Evolutionary conservation across 495 filamentous ascomycete species (phyloP).

Genomic region (Ascodesmis nigricans): DNA sequence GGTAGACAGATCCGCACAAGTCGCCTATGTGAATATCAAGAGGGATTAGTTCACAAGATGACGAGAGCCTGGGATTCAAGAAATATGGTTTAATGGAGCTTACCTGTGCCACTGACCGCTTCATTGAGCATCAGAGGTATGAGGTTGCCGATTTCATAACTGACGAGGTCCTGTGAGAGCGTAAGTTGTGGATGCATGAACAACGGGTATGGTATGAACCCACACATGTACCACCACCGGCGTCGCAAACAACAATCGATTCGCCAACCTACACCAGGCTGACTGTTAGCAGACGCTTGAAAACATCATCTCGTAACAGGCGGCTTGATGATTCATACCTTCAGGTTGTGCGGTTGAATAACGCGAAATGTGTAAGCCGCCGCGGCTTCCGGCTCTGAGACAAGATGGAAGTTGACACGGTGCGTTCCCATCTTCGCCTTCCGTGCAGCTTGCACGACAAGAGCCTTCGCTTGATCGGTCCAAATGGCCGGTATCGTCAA

Average conservation of each 20-base stretch:
- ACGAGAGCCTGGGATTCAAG: no score
- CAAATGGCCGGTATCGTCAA: conserved; percentile 39
- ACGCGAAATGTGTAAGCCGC: conserved; percentile 49
- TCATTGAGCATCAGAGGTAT: conserved; percentile 30
- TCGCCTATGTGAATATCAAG: conserved; percentile 18
- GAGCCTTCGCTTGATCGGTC: conserved; percentile 51
- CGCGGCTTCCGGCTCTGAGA: conserved; percentile 56
- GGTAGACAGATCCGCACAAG: conserved; percentile 4
- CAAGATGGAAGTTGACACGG: conserved; percentile 35
- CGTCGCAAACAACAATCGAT: conserved; percentile 31
- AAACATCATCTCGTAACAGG: not conserved
- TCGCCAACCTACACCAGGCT: conserved; percentile 1
- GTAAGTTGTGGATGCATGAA: no score
- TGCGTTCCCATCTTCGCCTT: conserved; percentile 29
- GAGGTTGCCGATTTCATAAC: conserved; percentile 31
- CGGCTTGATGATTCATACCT: conserved; percentile 10
- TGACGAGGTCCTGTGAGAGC: conserved; percentile 24
- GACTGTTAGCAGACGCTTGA: not conserved
- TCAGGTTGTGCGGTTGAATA: conserved; percentile 40
- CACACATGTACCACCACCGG: conserved; percentile 35
- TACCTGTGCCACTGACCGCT: conserved; percentile 29
- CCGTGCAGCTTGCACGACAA: conserved; percentile 41
- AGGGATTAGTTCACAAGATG: no score
- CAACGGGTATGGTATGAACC: no score
- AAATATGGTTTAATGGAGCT: no score